phyloP scores from a whole-genome alignment of 169 alveolate genomes.

The Eimeria acervulina region DNA sequence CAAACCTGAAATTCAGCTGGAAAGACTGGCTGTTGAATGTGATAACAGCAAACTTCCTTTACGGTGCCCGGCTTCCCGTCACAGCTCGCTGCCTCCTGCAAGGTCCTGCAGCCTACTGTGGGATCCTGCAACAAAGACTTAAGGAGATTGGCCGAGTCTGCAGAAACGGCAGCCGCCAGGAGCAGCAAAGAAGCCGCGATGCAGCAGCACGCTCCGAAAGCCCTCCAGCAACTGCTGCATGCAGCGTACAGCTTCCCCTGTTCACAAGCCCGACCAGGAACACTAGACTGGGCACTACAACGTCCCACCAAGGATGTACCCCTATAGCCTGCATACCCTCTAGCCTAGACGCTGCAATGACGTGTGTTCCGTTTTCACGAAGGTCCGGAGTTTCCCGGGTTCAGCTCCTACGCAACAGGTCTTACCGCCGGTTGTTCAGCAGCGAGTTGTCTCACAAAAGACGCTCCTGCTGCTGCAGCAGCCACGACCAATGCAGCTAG shows the following conservation, averaged over 20 bases:
- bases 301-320: not conserved
- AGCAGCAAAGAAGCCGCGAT: conserved; percentile 48
- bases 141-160: conserved; percentile 45
- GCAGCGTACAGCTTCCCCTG: conserved; percentile 70
- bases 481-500: conserved; percentile 27
- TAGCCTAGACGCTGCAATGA: not conserved
- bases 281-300: not conserved
- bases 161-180: conserved; percentile 64
- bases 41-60: not conserved
- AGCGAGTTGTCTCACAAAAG: not conserved
- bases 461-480: conserved; percentile 56
- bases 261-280: not conserved
- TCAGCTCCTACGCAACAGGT: not conserved
- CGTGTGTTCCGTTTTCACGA: not conserved
- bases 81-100: not conserved
- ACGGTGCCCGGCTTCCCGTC: not conserved
- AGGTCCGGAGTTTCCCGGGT: not conserved
- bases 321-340: not conserved
- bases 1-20: not conserved
- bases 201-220: conserved; percentile 40
- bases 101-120: conserved; percentile 48
- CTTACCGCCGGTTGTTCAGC: conserved; percentile 41
- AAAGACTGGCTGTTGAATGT: not conserved
- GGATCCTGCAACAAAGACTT: conserved; percentile 36
- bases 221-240: conserved; percentile 63